These are phyloP conservation scores for Dioszegia hungarica DNA, from an alignment of 768 basidiomycete species.

Conservation along the genomic window DNA sequence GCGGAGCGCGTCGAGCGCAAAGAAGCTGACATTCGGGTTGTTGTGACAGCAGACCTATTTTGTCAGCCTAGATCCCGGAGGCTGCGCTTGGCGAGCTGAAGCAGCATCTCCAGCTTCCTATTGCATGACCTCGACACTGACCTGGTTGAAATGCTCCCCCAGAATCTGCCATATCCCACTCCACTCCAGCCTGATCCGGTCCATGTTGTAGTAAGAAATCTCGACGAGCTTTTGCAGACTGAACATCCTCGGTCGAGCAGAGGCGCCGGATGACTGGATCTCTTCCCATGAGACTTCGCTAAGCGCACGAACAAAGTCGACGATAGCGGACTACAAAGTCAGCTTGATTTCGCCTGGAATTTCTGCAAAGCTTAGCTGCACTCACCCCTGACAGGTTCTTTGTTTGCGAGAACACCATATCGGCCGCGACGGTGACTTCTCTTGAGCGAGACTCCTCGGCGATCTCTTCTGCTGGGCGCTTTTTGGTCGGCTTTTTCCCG, in stretches of 20 bases:
- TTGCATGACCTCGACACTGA: no score
- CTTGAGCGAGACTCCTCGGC: conserved; percentile 95
- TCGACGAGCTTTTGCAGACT: conserved; percentile 97
- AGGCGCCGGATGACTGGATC: conserved; percentile 92
- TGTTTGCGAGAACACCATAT: conserved; percentile 97
- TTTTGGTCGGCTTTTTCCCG: conserved; percentile 18
- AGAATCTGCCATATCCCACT: conserved; percentile 95
- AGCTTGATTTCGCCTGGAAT: background rate
- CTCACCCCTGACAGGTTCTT: conserved; percentile 90
- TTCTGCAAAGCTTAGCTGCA: conserved; percentile 10
- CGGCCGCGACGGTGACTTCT: conserved; percentile 96
- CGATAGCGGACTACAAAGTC: conserved; percentile 73
- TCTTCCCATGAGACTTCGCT: conserved; percentile 99
- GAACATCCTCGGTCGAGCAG: conserved; percentile 89
- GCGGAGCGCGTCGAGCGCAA: conserved; percentile 90
- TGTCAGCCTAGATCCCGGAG: background rate
- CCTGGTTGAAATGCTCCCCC: conserved; percentile 98
- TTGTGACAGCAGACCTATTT: conserved; percentile 95
- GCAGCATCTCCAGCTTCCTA: no score
- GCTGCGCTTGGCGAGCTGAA: no score
- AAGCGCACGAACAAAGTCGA: conserved; percentile 92
- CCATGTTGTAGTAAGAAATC: conserved; percentile 99
- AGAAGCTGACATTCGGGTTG: conserved; percentile 92
- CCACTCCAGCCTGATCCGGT: conserved; percentile 95
- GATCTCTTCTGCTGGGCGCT: conserved; percentile 69